A percentile compares a stretch with the other conserved stretches of the same genome.
These are phyloP conservation scores for Limnanthes douglasii DNA, from an alignment of 345 rosid species.

Conservation along the genomic window DNA sequence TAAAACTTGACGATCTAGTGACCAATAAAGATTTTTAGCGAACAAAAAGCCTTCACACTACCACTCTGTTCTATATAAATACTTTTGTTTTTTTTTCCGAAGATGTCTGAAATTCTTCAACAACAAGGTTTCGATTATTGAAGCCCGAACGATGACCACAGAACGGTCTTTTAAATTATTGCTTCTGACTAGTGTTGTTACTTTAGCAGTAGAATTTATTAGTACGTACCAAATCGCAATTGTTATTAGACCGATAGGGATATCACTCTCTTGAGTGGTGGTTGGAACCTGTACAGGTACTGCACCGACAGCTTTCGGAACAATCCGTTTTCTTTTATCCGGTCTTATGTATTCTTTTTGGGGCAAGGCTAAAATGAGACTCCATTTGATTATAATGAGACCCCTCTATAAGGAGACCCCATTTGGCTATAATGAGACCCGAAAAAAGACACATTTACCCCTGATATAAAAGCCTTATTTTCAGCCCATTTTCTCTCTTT, in stretches of 20 bases:
- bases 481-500: too few species aligned
- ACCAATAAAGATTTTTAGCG: too few species aligned
- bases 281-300: constrained; percentile 31
- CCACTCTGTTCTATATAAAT: constrained; percentile 47
- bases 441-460: too few species aligned
- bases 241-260: constrained; percentile 22
- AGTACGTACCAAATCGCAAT: constrained; percentile 18
- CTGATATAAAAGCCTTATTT: too few species aligned
- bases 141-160: constrained; percentile 64
- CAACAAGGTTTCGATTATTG: constrained; percentile 60
- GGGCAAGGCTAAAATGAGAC: too few species aligned
- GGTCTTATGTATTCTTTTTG: constrained; percentile 90
- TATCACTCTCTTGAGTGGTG: constrained; percentile 24
- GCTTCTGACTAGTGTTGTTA: constrained; percentile 24
- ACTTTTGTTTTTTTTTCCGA: constrained; percentile 36
- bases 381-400: too few species aligned
- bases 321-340: constrained; percentile 95
- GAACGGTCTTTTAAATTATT: constrained; percentile 56
- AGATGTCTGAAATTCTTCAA: constrained; percentile 58
- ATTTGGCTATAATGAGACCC: too few species aligned
- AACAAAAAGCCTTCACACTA: constrained; percentile 28
- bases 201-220: constrained; percentile 33
- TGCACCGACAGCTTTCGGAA: constrained; percentile 92
- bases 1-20: too few species aligned
- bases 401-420: too few species aligned